Evolutionary conservation across 2,329 filamentous ascomycete genomes (phyloP), one percentile per base, ranked within the genome.

Genomic region (Fusarium zealandicum): DNA sequence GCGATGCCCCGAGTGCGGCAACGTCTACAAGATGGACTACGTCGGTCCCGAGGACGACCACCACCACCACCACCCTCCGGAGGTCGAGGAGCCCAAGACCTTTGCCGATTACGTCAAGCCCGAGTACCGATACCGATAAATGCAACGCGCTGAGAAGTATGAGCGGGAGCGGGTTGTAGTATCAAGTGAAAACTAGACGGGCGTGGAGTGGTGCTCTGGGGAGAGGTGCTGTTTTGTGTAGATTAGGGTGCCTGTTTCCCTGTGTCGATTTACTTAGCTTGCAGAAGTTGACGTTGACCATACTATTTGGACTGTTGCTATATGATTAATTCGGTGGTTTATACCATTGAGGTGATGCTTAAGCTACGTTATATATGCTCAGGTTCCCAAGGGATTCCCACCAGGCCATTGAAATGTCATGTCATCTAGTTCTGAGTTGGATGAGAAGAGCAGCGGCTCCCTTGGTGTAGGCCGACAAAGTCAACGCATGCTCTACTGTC

Each of bases 21-120:
- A 87, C 76, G 91, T 95, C 67, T 93, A 96, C 83, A 96, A 96
- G 88, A 95, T 98, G 90, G 89, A 97, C 75, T 99, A 96, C 78
- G 80, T 96, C 65, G 95, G 95, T 59, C 87, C 92, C 44, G 76
- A 87, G 73, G 90, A 95, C 65, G 88, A 93, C 74, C 78, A 81
- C 70, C 84, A 90, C 75, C 78, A 78, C 75, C 74, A 82, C 74
- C 76, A 82, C 74, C 76, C 77, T 70, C 82, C 86, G 72, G 85
- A 85, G 73, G 82, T 86, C 74, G 85, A 88, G 77, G 92, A 96
- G 80, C 91, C 92, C 75, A 96, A 97, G 89, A 96, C 91, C 69
- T 93, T 98, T 75, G 92, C 92, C 78, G 90, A 99, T 83, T 98
- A 85, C 79, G 87, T 99, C 80, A 92, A 90, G 85, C 92, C 93